These are phyloP conservation scores for Croton laevigatus DNA, from an alignment of 441 rosid genomes.

Conservation along the genomic window DNA sequence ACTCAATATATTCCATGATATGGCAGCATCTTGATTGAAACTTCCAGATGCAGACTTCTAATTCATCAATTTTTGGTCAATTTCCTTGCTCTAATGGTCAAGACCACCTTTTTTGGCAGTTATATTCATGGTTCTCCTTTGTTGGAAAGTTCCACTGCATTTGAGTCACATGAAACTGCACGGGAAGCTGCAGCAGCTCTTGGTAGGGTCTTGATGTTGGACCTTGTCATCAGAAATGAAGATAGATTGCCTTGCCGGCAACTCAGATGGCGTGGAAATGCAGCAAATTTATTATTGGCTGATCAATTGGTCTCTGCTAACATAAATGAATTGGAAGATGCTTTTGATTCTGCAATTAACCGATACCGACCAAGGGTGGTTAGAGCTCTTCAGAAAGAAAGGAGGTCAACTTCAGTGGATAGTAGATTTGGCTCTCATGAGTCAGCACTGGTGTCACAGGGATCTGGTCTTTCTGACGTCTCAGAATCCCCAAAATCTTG, in stretches of 20 bases:
- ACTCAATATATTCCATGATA: too few species aligned
- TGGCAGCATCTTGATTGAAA: too few species aligned
- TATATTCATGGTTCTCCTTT: constrained; percentile 97
- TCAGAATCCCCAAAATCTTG: constrained; percentile 62
- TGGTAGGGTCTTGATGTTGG: constrained; percentile 90
- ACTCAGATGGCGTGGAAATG: constrained; percentile 98
- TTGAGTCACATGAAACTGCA: constrained; percentile 64
- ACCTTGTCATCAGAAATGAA: constrained; percentile 96
- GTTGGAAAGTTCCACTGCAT: constrained; percentile 74
- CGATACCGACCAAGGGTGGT: constrained; percentile 74
- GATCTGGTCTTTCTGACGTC: constrained; percentile 68
- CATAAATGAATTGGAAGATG: constrained; percentile 58
- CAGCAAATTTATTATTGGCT: constrained; percentile 87
- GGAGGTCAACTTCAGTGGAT: constrained; percentile 82
- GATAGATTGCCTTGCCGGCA: constrained; percentile 95
- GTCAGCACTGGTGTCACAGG: constrained; percentile 48
- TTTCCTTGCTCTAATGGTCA: constrained; percentile 9
- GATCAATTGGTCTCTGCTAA: constrained; percentile 52
- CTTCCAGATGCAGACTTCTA: too few species aligned
- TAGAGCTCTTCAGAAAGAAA: constrained; percentile 78
- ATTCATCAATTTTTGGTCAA: not conserved
- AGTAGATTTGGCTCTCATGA: constrained; percentile 51
- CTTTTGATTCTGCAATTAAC: constrained; percentile 74
- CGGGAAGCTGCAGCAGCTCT: constrained; percentile 83
- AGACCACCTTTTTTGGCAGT: constrained; percentile 41